A percentile compares a stretch with the other conserved stretches of the same genome.
These are phyloP conservation scores for Neoconidiobolus thromboides DNA, from an alignment of 371 early-diverging fungal species.

Conservation along the genomic window DNA sequence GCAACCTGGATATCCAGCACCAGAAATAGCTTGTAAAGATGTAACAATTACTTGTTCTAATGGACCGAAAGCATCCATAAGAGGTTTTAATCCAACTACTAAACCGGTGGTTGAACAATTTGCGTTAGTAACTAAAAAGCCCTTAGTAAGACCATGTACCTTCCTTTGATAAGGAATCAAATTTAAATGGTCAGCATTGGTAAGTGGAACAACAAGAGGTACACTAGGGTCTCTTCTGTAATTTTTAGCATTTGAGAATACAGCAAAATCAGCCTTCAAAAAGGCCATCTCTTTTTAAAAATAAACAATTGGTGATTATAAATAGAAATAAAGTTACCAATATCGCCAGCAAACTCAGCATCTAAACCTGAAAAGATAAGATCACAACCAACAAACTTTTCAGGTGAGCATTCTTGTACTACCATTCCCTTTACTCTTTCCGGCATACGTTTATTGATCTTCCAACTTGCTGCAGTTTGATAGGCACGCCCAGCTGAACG, in stretches of 20 bases:
- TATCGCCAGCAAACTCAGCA: conserved; percentile 78
- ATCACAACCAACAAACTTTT: conserved; percentile 57
- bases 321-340: conserved; percentile 28
- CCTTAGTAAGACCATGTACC: conserved; percentile 38
- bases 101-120: conserved; percentile 94
- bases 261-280: conserved; percentile 55
- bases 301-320: background rate
- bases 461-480: conserved; percentile 64
- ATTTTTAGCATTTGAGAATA: conserved; percentile 93
- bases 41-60: conserved; percentile 54
- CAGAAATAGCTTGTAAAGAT: conserved; percentile 90
- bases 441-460: conserved; percentile 63
- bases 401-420: conserved; percentile 60
- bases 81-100: conserved; percentile 75
- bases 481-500: conserved; percentile 82
- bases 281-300: conserved; percentile 49
- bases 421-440: conserved; percentile 25
- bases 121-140: conserved; percentile 88
- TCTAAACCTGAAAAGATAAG: conserved; percentile 89
- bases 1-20: conserved; percentile 94
- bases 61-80: conserved; percentile 76
- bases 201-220: conserved; percentile 83
- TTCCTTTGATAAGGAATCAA: conserved; percentile 56
- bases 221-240: conserved; percentile 72
- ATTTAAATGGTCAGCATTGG: conserved; percentile 71